Base-by-base conservation (phyloP, 306 rosid genomes). In the Crotalaria pallida region DNA sequence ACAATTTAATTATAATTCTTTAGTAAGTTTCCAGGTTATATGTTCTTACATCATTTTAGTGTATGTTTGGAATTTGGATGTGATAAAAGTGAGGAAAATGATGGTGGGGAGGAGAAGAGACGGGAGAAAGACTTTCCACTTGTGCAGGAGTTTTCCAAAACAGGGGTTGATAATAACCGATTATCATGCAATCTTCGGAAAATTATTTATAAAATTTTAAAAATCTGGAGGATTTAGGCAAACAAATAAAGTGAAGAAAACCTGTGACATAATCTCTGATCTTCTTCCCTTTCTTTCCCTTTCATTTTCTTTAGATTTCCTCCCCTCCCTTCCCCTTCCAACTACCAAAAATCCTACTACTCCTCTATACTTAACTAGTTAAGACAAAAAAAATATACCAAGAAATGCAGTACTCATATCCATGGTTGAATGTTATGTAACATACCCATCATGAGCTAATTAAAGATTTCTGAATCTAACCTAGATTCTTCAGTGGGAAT, bases 401-500 rank as follows among this genome's bases (percentile, higher is more conserved):
- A 34, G 41, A 34, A 34, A 34, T 10, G 48, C 13, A 31, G 26
- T 51, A 29, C 6, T 11, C 7, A 8, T 13, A 50, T 51, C 34
- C 61, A 19, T 15, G 3, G 3, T n/a, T 13, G 34, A 51, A 50
- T 60, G 21, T 34, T 19, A 67, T 43, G 19, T n/a, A 45, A 7
- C 27, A 67, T 21, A 15, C 10, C 49, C 72, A 67, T 19, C 47
- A 16, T 7, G 50, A 50, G 49, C 62, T 16, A 67, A 11, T 21
- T 4, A 10, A 29, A 53, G 26, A 26, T 12, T 43, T 16, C 11
- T 11, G 24, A 29, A 22, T 49, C 81, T 79, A 44, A 88, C 93
- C 93, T 84, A 47, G 93, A 88, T 58, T 88, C 93, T 81, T 88
- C 87, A 0, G 93, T 88, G 21, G 86, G 79, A 83, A 85, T 43